These are phyloP conservation scores for Sclerotinia sclerotiorum DNA, from an alignment of 2,329 filamentous ascomycete species.

Conservation along the genomic window DNA sequence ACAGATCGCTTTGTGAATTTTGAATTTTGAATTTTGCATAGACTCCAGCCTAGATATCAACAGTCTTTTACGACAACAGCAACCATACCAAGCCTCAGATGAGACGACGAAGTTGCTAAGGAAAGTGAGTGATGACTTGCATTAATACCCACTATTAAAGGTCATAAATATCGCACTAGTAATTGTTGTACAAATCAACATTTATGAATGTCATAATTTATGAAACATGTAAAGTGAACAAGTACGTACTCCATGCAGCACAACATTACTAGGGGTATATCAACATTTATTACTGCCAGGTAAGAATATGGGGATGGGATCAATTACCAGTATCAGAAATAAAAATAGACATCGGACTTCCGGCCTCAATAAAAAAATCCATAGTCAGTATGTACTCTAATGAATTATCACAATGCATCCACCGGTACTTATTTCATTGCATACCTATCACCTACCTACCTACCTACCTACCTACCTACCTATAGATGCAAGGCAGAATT, in stretches of 20 bases:
- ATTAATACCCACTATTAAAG: not conserved
- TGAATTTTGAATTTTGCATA: not conserved
- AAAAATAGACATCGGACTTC: constrained; percentile 5
- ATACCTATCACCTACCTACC: too few species aligned
- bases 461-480: not conserved
- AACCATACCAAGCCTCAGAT: not conserved
- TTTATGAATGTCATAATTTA: not conserved
- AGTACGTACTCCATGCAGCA: too few species aligned
- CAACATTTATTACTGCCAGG: too few species aligned
- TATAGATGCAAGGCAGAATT: not conserved
- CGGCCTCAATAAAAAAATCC: not conserved
- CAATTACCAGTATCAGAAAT: not conserved
- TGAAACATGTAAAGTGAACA: too few species aligned
- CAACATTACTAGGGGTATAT: too few species aligned
- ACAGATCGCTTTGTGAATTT: not conserved
- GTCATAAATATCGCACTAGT: not conserved
- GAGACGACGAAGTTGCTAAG: not conserved
- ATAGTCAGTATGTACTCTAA: not conserved
- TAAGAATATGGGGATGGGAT: not conserved
- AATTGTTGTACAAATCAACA: not conserved
- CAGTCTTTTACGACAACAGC: constrained; percentile 1
- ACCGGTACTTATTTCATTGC: not conserved
- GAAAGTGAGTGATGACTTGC: not conserved
- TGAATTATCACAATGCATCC: not conserved
- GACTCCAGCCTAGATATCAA: not conserved